Percentiles rank a stretch among this genome's conserved stretches.
phyloP scores from a whole-genome alignment of 1,284 basidiomycete genomes.

The Ustilago curta region DNA sequence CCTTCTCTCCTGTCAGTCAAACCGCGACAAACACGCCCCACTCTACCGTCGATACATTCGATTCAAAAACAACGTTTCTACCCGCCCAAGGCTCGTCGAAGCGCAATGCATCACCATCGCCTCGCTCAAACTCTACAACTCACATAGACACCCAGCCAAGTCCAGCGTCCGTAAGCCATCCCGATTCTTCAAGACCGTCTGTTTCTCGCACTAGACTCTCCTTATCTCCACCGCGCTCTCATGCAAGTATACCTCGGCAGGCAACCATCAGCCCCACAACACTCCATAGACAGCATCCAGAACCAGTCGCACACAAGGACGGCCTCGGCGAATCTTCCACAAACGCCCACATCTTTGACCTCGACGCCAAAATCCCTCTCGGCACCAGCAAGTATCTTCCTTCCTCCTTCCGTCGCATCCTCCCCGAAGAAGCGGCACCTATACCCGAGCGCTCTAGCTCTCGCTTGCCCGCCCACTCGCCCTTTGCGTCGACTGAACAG shows the following conservation, averaged over 20 bases:
- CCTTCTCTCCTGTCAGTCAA: slow-evolving; percentile 8
- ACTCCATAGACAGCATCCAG: background rate
- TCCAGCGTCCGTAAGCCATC: background rate
- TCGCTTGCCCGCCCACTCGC: slow-evolving; percentile 6
- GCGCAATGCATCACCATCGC: background rate
- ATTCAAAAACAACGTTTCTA: slow-evolving; percentile 6
- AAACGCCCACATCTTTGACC: slow-evolving; percentile 38
- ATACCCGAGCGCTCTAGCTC: slow-evolving; percentile 45
- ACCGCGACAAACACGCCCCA: slow-evolving; percentile 9
- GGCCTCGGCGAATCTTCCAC: slow-evolving; percentile 18
- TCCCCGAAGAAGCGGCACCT: slow-evolving; percentile 15
- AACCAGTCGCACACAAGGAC: slow-evolving; percentile 2
- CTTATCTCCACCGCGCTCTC: background rate
- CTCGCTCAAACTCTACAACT: background rate
- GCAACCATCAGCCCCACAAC: background rate
- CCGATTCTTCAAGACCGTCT: background rate
- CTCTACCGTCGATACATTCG: slow-evolving; percentile 21
- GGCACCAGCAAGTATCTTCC: slow-evolving; percentile 28
- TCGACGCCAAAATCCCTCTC: slow-evolving; percentile 41
- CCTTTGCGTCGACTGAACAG: background rate
- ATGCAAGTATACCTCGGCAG: background rate
- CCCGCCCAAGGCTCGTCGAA: background rate
- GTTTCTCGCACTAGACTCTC: background rate
- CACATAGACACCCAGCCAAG: slow-evolving; percentile 14
- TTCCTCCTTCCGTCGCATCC: slow-evolving; percentile 24